Conservation (phyloP, 495 filamentous ascomycete species). For the Neurospora tetrasperma region DNA sequence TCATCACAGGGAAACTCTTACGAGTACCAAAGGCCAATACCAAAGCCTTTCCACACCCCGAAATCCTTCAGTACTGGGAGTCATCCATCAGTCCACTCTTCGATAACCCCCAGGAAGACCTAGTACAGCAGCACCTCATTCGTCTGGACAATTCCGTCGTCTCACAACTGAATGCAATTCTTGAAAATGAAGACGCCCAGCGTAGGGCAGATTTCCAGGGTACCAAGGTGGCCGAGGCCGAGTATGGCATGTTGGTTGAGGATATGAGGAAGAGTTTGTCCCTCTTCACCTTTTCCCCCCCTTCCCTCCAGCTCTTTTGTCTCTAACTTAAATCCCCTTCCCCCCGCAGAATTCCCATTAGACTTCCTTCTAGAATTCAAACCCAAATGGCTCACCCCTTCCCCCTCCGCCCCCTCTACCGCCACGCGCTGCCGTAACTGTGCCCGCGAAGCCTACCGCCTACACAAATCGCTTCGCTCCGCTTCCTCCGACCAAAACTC, state of each 20-base stretch:
- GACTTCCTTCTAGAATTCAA: slow-evolving; percentile 68
- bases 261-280: slow-evolving; percentile 56
- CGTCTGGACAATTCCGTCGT: slow-evolving; percentile 32
- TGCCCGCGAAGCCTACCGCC: slow-evolving; percentile 55
- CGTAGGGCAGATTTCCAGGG: slow-evolving; percentile 41
- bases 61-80: slow-evolving; percentile 49
- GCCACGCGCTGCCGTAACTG: slow-evolving; percentile 77
- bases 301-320: not conserved
- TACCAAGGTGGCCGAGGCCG: slow-evolving; percentile 46
- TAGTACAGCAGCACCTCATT: slow-evolving; percentile 52
- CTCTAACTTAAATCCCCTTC: too few species aligned
- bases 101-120: slow-evolving; percentile 23
- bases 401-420: slow-evolving; percentile 57
- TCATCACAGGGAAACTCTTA: slow-evolving; percentile 43
- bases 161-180: slow-evolving; percentile 39
- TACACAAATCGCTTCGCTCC: slow-evolving; percentile 1
- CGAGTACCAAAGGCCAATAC: slow-evolving; percentile 55
- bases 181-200: slow-evolving; percentile 30
- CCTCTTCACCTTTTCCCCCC: not conserved
- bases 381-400: slow-evolving; percentile 88
- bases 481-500: slow-evolving; percentile 10
- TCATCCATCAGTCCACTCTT: slow-evolving; percentile 49
- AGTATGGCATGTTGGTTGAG: slow-evolving; percentile 63
- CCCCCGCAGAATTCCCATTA: slow-evolving; percentile 13
- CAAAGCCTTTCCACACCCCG: slow-evolving; percentile 42